Evolutionary conservation across 306 rosid species (phyloP).

Genomic region (Vigna trinervia): DNA sequence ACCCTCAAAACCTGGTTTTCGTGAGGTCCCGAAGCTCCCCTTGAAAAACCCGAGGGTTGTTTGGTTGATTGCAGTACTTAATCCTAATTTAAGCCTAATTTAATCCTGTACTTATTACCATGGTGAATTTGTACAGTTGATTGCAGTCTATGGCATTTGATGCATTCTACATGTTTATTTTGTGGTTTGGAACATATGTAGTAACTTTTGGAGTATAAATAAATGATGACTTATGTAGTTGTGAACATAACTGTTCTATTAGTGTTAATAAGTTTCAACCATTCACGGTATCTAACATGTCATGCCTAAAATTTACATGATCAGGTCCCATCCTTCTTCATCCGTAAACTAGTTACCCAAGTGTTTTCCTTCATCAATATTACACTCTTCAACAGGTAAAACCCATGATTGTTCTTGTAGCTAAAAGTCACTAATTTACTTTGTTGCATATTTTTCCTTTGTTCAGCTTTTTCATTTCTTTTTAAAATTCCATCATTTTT

Average conservation of each 20-base stretch:
- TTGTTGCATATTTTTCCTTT: slow-evolving; percentile 35
- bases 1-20: too few species aligned
- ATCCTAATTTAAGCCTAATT: too few species aligned
- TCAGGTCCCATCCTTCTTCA: slow-evolving; percentile 98
- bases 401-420: slow-evolving; percentile 19
- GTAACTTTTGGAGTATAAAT: not conserved
- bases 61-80: too few species aligned
- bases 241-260: not conserved
- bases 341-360: slow-evolving; percentile 90
- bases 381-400: slow-evolving; percentile 93
- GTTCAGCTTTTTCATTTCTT: not conserved
- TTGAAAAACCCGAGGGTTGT: too few species aligned
- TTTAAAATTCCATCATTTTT: slow-evolving; percentile 21
- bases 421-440: slow-evolving; percentile 10
- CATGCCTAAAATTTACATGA: slow-evolving; percentile 43
- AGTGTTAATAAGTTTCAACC: slow-evolving; percentile 13
- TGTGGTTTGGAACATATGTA: not conserved
- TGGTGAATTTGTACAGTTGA: slow-evolving; percentile 17
- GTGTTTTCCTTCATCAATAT: slow-evolving; percentile 97
- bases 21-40: too few species aligned
- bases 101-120: not conserved
- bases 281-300: slow-evolving; percentile 25
- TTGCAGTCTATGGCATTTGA: slow-evolving; percentile 9
- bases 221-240: slow-evolving; percentile 17
- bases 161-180: slow-evolving; percentile 8